A percentile compares a stretch with the other conserved stretches of the same genome.
These are phyloP conservation scores for Amphibolis antarctica DNA, from an alignment of 106 monocot species.

Conservation along the genomic window DNA sequence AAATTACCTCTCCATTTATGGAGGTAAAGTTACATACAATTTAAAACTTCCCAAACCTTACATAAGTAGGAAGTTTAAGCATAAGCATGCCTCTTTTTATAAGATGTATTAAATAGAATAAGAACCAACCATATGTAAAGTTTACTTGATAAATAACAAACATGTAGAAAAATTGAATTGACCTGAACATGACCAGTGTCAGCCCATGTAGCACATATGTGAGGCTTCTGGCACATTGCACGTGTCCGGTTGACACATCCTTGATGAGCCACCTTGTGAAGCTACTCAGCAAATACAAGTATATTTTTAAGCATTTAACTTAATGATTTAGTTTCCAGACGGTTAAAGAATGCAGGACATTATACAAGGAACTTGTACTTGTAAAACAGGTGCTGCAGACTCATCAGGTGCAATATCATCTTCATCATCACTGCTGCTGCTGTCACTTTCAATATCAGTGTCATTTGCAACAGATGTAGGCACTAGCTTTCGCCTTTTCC, in stretches of 20 bases:
- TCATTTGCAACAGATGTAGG: conserved; percentile 47
- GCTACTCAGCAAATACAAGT: conserved; percentile 21
- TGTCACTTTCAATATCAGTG: conserved; percentile 49
- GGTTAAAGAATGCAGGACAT: background rate
- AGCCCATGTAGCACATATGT: conserved; percentile 90
- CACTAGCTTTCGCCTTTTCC: conserved; percentile 68
- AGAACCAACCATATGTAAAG: too few relatives aligned
- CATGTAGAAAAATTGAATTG: background rate
- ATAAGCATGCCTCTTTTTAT: too few relatives aligned
- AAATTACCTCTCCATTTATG: too few relatives aligned
- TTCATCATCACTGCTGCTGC: conserved; percentile 65
- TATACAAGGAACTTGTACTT: conserved; percentile 20
- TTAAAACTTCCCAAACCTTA: too few relatives aligned
- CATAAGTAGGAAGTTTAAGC: too few relatives aligned
- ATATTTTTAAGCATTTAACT: too few relatives aligned
- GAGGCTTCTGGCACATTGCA: conserved; percentile 72
- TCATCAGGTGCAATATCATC: conserved; percentile 43
- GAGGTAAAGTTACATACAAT: too few relatives aligned
- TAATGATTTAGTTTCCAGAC: background rate
- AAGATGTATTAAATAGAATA: too few relatives aligned
- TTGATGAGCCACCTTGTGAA: conserved; percentile 80
- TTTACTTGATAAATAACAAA: background rate
- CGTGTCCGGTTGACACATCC: conserved; percentile 91
- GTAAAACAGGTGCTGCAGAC: conserved; percentile 49
- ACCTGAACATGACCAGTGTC: conserved; percentile 93